Percentiles rank a stretch among this genome's conserved stretches.
phyloP scores from a whole-genome alignment of 2,329 filamentous ascomycete genomes.

The Penicillium sp. region DNA sequence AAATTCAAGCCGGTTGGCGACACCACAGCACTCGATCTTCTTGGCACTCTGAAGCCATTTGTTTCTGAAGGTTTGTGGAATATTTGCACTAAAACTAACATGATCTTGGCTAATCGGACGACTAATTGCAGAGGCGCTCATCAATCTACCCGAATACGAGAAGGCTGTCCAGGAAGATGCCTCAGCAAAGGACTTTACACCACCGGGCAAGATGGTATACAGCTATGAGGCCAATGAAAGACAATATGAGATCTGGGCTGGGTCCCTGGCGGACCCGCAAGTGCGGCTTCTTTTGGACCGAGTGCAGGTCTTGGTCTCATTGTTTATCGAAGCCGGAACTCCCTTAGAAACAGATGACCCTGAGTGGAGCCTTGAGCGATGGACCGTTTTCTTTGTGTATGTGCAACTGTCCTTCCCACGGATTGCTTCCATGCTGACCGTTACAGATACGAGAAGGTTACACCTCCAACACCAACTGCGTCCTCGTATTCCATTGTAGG shows the following conservation, averaged over 20 bases:
- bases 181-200: slow-evolving; percentile 56
- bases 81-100: background rate
- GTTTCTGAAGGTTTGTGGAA: slow-evolving; percentile 62
- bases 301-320: slow-evolving; percentile 77
- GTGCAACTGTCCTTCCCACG: slow-evolving; percentile 2
- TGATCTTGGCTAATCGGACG: background rate
- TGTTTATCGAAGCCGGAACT: slow-evolving; percentile 93
- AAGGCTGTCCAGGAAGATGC: slow-evolving; percentile 52
- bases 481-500: slow-evolving; percentile 79
- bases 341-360: slow-evolving; percentile 70
- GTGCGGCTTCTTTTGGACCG: slow-evolving; percentile 74
- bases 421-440: slow-evolving; percentile 16
- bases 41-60: slow-evolving; percentile 63
- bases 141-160: slow-evolving; percentile 63
- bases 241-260: slow-evolving; percentile 82
- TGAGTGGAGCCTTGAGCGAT: slow-evolving; percentile 74
- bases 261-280: slow-evolving; percentile 67
- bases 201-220: slow-evolving; percentile 72
- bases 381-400: slow-evolving; percentile 89
- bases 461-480: slow-evolving; percentile 45
- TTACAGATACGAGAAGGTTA: slow-evolving; percentile 56
- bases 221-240: slow-evolving; percentile 63
- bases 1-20: slow-evolving; percentile 71
- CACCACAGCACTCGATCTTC: slow-evolving; percentile 68
- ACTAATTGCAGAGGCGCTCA: slow-evolving; percentile 61